These are phyloP conservation scores for Penicillium frequentans DNA, from an alignment of 2,329 filamentous ascomycete genomes.

Conservation along the genomic window DNA sequence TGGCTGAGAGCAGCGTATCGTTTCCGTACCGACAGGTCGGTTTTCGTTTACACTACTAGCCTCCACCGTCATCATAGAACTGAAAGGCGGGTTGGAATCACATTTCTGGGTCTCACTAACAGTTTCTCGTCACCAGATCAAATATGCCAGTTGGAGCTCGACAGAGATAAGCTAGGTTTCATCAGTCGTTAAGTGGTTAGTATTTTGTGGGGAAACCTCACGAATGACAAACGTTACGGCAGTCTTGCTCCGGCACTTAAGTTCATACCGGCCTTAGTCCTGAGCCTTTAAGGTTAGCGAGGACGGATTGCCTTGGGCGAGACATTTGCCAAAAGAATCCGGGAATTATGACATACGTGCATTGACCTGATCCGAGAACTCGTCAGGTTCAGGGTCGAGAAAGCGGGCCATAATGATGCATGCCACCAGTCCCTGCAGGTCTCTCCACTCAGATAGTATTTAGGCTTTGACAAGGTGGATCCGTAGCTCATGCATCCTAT, in stretches of 20 bases:
- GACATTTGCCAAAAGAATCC: background rate
- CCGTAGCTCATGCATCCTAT: constrained; percentile 1
- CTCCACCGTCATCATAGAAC: background rate
- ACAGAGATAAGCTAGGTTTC: constrained; percentile 10
- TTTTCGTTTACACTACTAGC: background rate
- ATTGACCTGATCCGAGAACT: background rate
- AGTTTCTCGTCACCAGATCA: constrained; percentile 2
- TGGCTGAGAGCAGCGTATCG: background rate
- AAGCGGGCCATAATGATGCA: constrained; percentile 5
- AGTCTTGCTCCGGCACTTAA: constrained; percentile 4
- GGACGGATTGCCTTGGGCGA: background rate
- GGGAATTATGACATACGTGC: constrained; percentile 1
- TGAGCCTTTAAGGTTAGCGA: background rate
- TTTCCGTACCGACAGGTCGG: background rate
- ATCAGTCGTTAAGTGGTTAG: constrained; percentile 9
- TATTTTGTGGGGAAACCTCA: constrained; percentile 23
- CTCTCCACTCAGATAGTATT: background rate
- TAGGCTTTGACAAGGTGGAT: background rate
- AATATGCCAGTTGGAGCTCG: too few relatives aligned
- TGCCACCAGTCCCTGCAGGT: constrained; percentile 14
- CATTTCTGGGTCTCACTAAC: background rate
- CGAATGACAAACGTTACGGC: constrained; percentile 14
- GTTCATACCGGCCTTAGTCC: background rate
- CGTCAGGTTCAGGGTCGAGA: background rate
- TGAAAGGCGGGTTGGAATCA: background rate